Conservation (phyloP, 352 stramenopile species). For the Stramenopiles sp. region DNA sequence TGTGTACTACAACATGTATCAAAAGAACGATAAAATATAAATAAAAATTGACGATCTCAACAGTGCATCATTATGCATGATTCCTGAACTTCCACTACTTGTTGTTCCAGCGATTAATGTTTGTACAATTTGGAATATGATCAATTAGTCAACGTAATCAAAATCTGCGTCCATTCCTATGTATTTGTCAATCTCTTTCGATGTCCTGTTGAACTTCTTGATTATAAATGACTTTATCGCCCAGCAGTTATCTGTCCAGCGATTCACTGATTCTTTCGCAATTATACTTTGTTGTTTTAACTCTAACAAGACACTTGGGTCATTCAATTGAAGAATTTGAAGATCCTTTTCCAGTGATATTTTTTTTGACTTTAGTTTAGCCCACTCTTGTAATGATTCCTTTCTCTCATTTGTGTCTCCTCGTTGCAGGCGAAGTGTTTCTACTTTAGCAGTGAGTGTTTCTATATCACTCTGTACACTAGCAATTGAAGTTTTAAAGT, state of each 20-base stretch:
- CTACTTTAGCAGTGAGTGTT: conserved; percentile 3
- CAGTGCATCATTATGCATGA: too few species aligned
- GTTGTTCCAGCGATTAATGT: too few species aligned
- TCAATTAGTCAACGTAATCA: conserved; percentile 4
- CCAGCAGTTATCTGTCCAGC: conserved; percentile 17
- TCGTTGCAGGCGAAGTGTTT: conserved; percentile 8
- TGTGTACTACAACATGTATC: too few species aligned
- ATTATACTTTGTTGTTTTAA: conserved; percentile 9
- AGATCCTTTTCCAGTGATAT: conserved; percentile 9
- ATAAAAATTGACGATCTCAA: too few species aligned
- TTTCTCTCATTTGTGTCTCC: conserved; percentile 9
- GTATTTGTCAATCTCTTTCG: neutral
- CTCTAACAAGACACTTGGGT: conserved; percentile 14
- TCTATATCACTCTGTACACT: neutral
- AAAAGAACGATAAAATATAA: too few species aligned
- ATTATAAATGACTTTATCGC: conserved; percentile 2
- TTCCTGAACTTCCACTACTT: too few species aligned
- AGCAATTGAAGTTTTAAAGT: conserved; percentile 4
- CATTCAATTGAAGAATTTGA: conserved; percentile 13
- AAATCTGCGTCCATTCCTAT: conserved; percentile 6
- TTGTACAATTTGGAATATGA: too few species aligned
- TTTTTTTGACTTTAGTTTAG: conserved; percentile 13
- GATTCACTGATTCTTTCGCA: conserved; percentile 16
- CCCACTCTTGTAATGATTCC: conserved; percentile 8
- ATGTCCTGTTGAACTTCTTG: neutral